A percentile compares a stretch with the other conserved stretches of the same genome.
Conservation (phyloP, 2,329 filamentous ascomycete species). For the Aspergillus piperis region DNA sequence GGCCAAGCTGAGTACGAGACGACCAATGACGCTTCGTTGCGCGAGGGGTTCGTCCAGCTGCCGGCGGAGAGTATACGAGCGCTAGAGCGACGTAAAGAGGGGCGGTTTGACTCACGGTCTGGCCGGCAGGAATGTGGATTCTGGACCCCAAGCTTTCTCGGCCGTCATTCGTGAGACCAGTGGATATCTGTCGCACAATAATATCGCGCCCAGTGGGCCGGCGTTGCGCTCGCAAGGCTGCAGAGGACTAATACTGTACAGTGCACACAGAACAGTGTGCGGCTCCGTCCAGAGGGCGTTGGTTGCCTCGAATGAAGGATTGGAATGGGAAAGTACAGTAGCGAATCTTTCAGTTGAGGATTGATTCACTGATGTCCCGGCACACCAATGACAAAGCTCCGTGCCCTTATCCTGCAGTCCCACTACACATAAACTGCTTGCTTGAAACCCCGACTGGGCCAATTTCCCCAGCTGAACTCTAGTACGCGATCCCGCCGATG, state of each 20-base stretch:
- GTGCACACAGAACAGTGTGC: background rate
- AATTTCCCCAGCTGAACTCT: slow-evolving; percentile 7
- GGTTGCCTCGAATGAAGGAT: background rate
- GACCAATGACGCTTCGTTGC: background rate
- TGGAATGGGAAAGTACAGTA: no score
- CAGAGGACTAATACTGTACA: background rate
- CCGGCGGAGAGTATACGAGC: slow-evolving; percentile 5
- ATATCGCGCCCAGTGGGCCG: background rate
- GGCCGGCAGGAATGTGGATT: slow-evolving; percentile 6
- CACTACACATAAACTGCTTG: no score
- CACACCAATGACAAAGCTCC: no score
- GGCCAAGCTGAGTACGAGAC: background rate
- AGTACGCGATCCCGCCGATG: background rate
- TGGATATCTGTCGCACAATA: slow-evolving; percentile 1
- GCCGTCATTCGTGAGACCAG: slow-evolving; percentile 1
- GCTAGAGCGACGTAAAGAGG: background rate
- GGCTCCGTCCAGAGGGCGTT: background rate
- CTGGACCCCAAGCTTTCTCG: background rate
- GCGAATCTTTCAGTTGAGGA: no score
- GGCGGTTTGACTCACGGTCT: background rate
- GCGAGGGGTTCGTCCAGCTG: background rate
- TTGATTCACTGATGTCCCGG: background rate
- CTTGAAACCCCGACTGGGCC: no score
- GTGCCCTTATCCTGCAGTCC: no score
- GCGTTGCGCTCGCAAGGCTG: slow-evolving; percentile 4